Percentiles rank a stretch among this genome's conserved stretches.
phyloP scores from a whole-genome alignment of 1,284 basidiomycete genomes.

The Ganoderma lingzhi region DNA sequence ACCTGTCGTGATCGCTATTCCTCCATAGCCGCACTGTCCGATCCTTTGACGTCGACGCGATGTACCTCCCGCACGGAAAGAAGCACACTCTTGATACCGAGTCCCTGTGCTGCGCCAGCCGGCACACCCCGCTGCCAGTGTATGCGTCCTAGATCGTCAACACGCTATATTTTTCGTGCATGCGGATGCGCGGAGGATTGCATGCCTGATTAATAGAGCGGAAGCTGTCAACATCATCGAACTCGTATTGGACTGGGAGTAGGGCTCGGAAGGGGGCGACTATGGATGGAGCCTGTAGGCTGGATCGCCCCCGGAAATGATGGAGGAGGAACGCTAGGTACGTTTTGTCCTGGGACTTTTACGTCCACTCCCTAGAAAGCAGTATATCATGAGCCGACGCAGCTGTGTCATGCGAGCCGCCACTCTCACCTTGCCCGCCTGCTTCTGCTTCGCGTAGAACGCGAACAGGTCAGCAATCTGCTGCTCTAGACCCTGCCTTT shows the following conservation, averaged over 20 bases:
- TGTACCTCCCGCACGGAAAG: slow-evolving; percentile 31
- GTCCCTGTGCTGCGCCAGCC: slow-evolving; percentile 20
- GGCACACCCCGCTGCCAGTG: background rate
- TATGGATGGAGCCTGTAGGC: slow-evolving; percentile 10
- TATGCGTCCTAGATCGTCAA: background rate
- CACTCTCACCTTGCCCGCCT: slow-evolving; percentile 34
- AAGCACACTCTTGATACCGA: slow-evolving; percentile 31
- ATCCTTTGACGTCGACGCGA: slow-evolving; percentile 9
- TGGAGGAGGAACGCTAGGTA: background rate
- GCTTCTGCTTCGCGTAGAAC: slow-evolving; percentile 76
- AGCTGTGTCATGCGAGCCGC: background rate
- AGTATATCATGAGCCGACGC: background rate
- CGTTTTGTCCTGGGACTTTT: background rate
- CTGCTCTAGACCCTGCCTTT: slow-evolving; percentile 77
- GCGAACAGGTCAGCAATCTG: slow-evolving; percentile 78
- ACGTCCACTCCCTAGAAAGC: background rate
- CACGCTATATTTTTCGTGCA: background rate
- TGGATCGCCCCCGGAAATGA: slow-evolving; percentile 21
- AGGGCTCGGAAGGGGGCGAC: slow-evolving; percentile 31
- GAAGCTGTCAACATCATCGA: background rate
- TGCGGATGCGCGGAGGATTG: background rate
- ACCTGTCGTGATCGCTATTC: background rate
- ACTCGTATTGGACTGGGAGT: slow-evolving; percentile 16
- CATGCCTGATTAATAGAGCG: background rate
- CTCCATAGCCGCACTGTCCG: background rate